Evolutionary conservation across 169 alveolate genomes (phyloP).

Genomic region (Plasmodium inui): DNA sequence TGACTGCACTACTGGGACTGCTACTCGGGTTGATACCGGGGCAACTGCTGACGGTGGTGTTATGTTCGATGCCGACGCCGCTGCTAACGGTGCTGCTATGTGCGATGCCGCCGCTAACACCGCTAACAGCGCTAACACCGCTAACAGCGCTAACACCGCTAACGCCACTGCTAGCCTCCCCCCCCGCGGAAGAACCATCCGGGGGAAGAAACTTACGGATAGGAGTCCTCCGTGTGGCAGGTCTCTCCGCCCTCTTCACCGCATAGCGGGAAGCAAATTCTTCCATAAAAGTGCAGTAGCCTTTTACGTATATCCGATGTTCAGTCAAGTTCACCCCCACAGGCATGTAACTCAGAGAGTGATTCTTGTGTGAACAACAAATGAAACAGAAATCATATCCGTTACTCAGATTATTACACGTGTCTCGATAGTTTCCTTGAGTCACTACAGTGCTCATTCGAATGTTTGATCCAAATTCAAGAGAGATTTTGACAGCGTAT

Average conservation of each 20-base stretch:
- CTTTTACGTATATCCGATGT: not conserved
- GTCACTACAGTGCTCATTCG: slow-evolving; percentile 40
- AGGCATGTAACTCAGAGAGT: not conserved
- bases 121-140: not conserved
- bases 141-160: too few species aligned
- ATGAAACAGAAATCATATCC: slow-evolving; percentile 29
- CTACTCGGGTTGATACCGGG: too few species aligned
- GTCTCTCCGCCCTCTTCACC: not conserved
- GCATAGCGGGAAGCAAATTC: not conserved
- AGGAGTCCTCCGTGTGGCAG: not conserved
- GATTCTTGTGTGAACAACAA: slow-evolving; percentile 30
- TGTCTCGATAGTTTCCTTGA: not conserved
- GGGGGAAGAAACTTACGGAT: not conserved
- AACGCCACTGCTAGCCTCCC: too few species aligned
- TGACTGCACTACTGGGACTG: not conserved
- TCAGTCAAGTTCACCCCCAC: not conserved
- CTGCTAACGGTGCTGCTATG: too few species aligned
- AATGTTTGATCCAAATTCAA: slow-evolving; percentile 57
- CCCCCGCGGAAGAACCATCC: too few species aligned
- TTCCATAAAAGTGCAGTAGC: not conserved
- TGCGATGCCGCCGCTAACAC: not conserved
- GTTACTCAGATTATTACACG: slow-evolving; percentile 17
- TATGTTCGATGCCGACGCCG: too few species aligned
- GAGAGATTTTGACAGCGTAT: slow-evolving; percentile 51
- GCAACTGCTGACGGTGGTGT: too few species aligned